These are phyloP conservation scores for Nowakowskiella sp. DNA, from an alignment of 192 early-diverging fungal species.

Conservation along the genomic window DNA sequence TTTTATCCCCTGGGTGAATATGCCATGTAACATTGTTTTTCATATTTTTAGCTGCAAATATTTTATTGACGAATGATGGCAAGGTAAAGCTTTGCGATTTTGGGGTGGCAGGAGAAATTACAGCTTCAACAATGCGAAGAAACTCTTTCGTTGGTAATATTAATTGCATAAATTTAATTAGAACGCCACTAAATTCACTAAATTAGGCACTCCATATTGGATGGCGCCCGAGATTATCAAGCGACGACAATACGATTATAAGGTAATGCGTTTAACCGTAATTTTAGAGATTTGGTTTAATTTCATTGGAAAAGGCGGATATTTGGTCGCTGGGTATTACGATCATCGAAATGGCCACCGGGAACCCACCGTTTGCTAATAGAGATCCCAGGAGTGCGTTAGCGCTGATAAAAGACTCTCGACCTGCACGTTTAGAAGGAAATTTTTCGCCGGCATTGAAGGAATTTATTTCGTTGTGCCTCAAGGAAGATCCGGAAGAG, in stretches of 20 bases:
- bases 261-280: slow-evolving; percentile 44
- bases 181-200: neutral
- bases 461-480: slow-evolving; percentile 81
- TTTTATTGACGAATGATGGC: slow-evolving; percentile 42
- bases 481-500: slow-evolving; percentile 78
- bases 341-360: slow-evolving; percentile 91
- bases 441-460: slow-evolving; percentile 69
- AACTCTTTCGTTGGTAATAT: slow-evolving; percentile 96
- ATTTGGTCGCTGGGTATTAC: slow-evolving; percentile 99
- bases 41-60: slow-evolving; percentile 55
- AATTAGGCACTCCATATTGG: slow-evolving; percentile 36
- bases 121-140: slow-evolving; percentile 19
- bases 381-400: slow-evolving; percentile 84
- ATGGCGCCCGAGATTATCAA: slow-evolving; percentile 58
- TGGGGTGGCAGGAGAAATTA: slow-evolving; percentile 54
- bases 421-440: slow-evolving; percentile 72
- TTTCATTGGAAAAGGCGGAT: slow-evolving; percentile 59
- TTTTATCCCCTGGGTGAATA: neutral
- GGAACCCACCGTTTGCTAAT: slow-evolving; percentile 88
- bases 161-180: neutral
- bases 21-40: neutral
- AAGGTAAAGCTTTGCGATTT: slow-evolving; percentile 53
- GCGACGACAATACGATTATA: slow-evolving; percentile 69
- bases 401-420: slow-evolving; percentile 75
- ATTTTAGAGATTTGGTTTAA: slow-evolving; percentile 13